Evolutionary conservation across 148 eudicot genomes (phyloP), one percentile per base, ranked within the genome.

Genomic region (Chenopodium album): DNA sequence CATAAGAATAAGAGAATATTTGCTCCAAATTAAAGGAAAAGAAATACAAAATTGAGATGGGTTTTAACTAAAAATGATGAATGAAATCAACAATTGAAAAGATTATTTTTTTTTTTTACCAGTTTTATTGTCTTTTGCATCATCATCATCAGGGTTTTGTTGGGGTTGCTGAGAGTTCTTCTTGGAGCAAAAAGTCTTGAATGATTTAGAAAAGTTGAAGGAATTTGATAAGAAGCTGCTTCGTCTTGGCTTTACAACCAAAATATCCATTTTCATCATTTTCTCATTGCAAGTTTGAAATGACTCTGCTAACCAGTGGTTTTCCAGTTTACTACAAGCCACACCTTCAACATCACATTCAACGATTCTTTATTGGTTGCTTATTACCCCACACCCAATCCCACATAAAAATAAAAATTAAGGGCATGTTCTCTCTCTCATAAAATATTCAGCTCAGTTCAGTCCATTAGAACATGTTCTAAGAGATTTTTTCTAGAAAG

Each of bases 141-240:
- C 37, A 76, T 86, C 34, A 76, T 72, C 26, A 76, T 83, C 89
- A 80, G 80, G 86, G 50, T 87, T 84, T 72, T 79, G 71, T 66
- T 71, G 81, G 23, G 92, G 81, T 81, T 82, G 77, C 63, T 77
- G 89, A n/a, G 88, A 85, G 78, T 69, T 71, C 28, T 80, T 81
- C 47, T 37, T 79, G 23, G 92, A 82, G 78, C 89, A 89, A 44
- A 67, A 77, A 63, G 89, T 80, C 29, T n/a, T 79, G 82, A 87
- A 84, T 9, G 79, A 77, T 8, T 82, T 32, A 5, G 81, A 78
- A 64, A 17, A 71, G 64, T 23, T 64, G 13, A 59, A 71, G 7
- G 67, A 26, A 72, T 73, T 80, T 12, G 59, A 65, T 9, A 67
- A 44, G 4, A 62, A 71, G 19, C n/a, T 75, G 72, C 17, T 78